These are phyloP conservation scores for Clavulina sp. DNA, from an alignment of 768 basidiomycete species.

Conservation along the genomic window DNA sequence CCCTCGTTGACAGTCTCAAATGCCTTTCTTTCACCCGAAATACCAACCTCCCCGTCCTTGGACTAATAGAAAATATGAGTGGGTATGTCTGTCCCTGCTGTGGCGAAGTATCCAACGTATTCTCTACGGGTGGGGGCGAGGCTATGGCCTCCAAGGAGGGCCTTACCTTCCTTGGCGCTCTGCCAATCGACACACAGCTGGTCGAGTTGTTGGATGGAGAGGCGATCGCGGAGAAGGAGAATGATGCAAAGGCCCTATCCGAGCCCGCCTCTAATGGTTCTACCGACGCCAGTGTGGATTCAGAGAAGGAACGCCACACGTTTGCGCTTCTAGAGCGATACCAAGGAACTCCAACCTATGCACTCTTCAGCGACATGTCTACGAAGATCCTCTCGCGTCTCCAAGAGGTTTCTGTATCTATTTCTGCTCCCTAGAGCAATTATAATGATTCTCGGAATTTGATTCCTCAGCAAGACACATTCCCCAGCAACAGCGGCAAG, in stretches of 20 bases:
- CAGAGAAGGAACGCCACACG: background rate
- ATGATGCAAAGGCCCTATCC: constrained; percentile 11
- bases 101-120: constrained; percentile 85
- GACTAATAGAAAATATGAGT: constrained; percentile 96
- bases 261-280: too few species aligned
- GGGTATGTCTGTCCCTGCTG: constrained; percentile 97
- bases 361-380: constrained; percentile 46
- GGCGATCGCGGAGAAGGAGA: constrained; percentile 14
- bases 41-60: constrained; percentile 71
- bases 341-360: constrained; percentile 45
- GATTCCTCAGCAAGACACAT: too few species aligned
- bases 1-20: constrained; percentile 88
- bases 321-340: constrained; percentile 48
- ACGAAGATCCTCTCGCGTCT: constrained; percentile 14
- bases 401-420: too few species aligned
- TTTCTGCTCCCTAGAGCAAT: too few species aligned
- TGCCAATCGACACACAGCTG: constrained; percentile 88
- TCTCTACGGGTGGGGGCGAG: constrained; percentile 84
- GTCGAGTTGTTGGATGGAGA: constrained; percentile 69
- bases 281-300: background rate
- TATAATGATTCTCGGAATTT: too few species aligned
- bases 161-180: constrained; percentile 61
- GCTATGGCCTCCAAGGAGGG: constrained; percentile 66
- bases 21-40: constrained; percentile 89
- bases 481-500: too few species aligned